These are phyloP conservation scores for Cyclostephanos tholiformis DNA, from an alignment of 108 stramenopile genomes.

Conservation along the genomic window DNA sequence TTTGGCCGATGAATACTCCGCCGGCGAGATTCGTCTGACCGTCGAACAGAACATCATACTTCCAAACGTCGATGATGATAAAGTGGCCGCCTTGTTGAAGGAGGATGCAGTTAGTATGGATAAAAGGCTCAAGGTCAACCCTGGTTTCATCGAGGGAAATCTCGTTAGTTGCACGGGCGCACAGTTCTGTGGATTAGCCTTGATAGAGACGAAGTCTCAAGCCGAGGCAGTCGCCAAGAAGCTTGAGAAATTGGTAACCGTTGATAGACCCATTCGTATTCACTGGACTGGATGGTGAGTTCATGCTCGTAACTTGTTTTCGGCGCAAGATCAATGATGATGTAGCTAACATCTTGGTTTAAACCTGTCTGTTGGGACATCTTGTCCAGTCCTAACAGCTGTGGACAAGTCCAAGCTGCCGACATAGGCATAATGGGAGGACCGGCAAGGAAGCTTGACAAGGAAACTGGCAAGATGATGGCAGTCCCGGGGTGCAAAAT, in stretches of 20 bases:
- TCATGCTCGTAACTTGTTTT: not conserved
- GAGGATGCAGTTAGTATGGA: slow-evolving; percentile 61
- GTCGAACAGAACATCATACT: slow-evolving; percentile 94
- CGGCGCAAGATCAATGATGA: too few species aligned
- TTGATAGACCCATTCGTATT: slow-evolving; percentile 86
- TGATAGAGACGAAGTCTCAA: slow-evolving; percentile 89
- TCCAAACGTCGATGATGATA: slow-evolving; percentile 84
- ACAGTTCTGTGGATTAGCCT: slow-evolving; percentile 89
- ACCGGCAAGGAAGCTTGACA: slow-evolving; percentile 77
- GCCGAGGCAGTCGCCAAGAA: slow-evolving; percentile 74
- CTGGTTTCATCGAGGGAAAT: slow-evolving; percentile 85
- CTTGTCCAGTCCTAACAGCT: slow-evolving; percentile 81
- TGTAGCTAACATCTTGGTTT: not conserved
- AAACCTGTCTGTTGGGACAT: not conserved
- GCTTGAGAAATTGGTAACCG: slow-evolving; percentile 79
- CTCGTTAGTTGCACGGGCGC: slow-evolving; percentile 95
- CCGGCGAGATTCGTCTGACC: slow-evolving; percentile 91
- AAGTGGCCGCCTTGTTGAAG: slow-evolving; percentile 63
- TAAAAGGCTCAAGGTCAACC: slow-evolving; percentile 62
- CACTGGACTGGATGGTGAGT: slow-evolving; percentile 95
- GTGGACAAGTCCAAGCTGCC: slow-evolving; percentile 94
- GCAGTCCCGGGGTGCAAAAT: slow-evolving; percentile 94
- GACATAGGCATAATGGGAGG: slow-evolving; percentile 97
- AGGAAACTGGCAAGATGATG: slow-evolving; percentile 80
- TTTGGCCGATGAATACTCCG: slow-evolving; percentile 86